These are phyloP conservation scores for Viola pubescens DNA, from an alignment of 441 rosid genomes.

Conservation along the genomic window DNA sequence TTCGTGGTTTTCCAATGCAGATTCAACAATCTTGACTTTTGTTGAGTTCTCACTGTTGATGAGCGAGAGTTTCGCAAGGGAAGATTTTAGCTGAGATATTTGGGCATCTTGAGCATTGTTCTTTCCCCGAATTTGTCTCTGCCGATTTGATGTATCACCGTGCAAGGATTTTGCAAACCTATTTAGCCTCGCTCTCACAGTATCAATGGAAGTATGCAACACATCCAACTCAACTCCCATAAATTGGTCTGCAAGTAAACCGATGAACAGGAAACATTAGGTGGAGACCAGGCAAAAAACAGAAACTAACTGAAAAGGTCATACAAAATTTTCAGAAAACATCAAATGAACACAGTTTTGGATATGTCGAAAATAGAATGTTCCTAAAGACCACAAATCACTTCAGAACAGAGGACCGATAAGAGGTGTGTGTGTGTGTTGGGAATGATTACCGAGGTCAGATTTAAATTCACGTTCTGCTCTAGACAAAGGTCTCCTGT, in stretches of 20 bases:
- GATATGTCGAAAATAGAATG: neutral
- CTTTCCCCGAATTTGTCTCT: constrained; percentile 27
- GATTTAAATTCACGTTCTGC: constrained; percentile 85
- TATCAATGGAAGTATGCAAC: constrained; percentile 58
- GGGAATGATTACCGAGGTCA: constrained; percentile 62
- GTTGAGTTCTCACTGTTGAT: constrained; percentile 61
- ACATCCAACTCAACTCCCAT: constrained; percentile 69
- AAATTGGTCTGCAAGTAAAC: constrained; percentile 48
- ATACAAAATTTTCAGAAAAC: too few species aligned
- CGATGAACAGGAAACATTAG: constrained; percentile 8
- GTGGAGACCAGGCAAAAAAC: neutral
- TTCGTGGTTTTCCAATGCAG: constrained; percentile 49
- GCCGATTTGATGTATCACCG: constrained; percentile 22
- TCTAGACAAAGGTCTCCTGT: constrained; percentile 73
- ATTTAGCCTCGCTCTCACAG: constrained; percentile 54
- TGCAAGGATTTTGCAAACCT: constrained; percentile 41
- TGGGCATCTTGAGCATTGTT: constrained; percentile 44
- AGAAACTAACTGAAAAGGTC: neutral
- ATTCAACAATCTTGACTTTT: constrained; percentile 63
- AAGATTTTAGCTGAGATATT: constrained; percentile 62
- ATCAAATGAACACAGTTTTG: neutral
- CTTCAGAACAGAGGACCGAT: neutral
- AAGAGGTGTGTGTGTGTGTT: neutral
- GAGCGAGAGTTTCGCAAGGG: constrained; percentile 64
- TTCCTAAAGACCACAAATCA: neutral